Conservation (phyloP, 768 basidiomycete species). For the Podaxis rugospora region DNA sequence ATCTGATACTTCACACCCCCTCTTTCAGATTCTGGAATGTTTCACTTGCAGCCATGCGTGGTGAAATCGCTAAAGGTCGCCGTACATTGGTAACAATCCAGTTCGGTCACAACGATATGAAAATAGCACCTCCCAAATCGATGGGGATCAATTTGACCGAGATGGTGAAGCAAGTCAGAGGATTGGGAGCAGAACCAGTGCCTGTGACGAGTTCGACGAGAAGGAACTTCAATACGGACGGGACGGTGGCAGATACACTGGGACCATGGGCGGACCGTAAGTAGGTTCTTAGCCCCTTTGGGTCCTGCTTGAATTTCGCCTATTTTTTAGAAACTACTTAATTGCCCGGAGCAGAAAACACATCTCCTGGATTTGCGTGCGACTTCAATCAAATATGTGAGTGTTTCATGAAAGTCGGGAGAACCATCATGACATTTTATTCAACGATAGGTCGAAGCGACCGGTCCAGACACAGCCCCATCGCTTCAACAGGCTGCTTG, state of each 20-base stretch:
- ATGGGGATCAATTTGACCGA: conserved; percentile 38
- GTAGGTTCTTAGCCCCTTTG: background rate
- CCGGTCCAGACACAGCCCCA: conserved; percentile 37
- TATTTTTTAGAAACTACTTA: conserved; percentile 25
- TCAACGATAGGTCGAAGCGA: conserved; percentile 27
- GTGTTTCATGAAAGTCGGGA: background rate
- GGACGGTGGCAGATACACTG: conserved; percentile 31
- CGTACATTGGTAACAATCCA: conserved; percentile 35
- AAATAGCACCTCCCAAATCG: conserved; percentile 37
- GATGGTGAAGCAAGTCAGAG: conserved; percentile 34
- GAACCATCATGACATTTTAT: background rate
- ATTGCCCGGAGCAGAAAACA: conserved; percentile 29
- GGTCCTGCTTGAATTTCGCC: background rate
- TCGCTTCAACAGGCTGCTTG: conserved; percentile 31
- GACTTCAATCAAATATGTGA: conserved; percentile 31
- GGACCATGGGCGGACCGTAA: conserved; percentile 34
- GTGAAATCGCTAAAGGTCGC: conserved; percentile 30
- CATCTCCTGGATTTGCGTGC: conserved; percentile 36
- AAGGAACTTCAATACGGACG: conserved; percentile 30
- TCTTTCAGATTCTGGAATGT: conserved; percentile 25
- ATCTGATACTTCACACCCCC: background rate
- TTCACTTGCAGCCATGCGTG: conserved; percentile 29
- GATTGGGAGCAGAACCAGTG: conserved; percentile 33
- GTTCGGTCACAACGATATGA: conserved; percentile 39
- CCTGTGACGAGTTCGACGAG: conserved; percentile 37